Conservation (phyloP, 371 early-diverging fungal genomes). For the Rhizopus stolonifer region DNA sequence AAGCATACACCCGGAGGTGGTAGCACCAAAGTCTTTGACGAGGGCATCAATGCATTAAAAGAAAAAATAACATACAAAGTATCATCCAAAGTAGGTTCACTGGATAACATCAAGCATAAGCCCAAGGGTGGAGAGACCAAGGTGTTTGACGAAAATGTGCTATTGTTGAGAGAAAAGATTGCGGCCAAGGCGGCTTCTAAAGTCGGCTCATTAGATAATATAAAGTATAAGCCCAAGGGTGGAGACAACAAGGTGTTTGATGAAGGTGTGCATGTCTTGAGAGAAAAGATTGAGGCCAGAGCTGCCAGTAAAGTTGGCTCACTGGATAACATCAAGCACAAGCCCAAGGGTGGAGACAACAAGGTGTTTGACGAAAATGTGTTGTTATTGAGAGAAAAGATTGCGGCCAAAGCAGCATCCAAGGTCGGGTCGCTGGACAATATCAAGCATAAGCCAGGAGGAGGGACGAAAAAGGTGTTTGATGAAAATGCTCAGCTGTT, state of each 20-base stretch:
- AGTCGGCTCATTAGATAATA: conserved; percentile 9
- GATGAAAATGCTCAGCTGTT: conserved; percentile 5
- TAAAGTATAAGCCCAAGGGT: conserved; percentile 12
- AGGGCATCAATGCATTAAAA: conserved; percentile 4
- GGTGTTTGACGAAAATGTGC: conserved; percentile 19
- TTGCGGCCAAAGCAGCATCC: conserved; percentile 3
- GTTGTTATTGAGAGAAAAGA: not conserved
- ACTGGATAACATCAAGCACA: conserved; percentile 24
- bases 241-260: not conserved
- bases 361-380: conserved; percentile 19
- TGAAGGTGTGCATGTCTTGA: not conserved
- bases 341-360: conserved; percentile 13
- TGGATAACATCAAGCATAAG: conserved; percentile 27
- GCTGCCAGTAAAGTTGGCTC: conserved; percentile 17
- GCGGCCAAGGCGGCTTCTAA: conserved; percentile 2
- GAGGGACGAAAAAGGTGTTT: conserved; percentile 17
- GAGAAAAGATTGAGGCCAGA: conserved; percentile 1
- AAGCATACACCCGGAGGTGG: conserved; percentile 23
- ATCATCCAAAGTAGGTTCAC: conserved; percentile 17
- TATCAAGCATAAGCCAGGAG: conserved; percentile 22
- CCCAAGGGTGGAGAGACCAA: conserved; percentile 12
- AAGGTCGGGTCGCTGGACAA: conserved; percentile 24
- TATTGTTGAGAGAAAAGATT: conserved; percentile 1
- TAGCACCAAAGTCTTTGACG: conserved; percentile 15
- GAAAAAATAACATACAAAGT: conserved; percentile 13